Evolutionary conservation across 1,139 yeast genomes (phyloP).

Genomic region (Arxiozyma telluris): DNA sequence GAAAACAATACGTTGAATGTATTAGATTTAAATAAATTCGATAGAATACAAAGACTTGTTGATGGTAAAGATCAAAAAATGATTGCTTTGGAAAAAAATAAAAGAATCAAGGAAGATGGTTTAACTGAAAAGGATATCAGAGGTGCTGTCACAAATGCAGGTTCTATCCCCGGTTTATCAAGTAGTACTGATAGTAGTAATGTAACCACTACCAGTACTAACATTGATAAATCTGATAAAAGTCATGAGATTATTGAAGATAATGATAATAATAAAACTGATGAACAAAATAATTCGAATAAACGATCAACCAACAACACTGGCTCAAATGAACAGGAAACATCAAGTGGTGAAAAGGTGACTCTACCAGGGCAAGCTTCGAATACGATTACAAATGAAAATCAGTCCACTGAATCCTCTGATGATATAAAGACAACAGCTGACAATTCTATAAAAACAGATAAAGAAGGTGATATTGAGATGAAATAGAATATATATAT

Average conservation of each 20-base stretch:
- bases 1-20: constrained; percentile 7
- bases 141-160: constrained; percentile 53
- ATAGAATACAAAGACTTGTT: constrained; percentile 10
- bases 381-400: background rate
- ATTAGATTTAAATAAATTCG: constrained; percentile 13
- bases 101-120: constrained; percentile 24
- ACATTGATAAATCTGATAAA: background rate
- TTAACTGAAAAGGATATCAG: constrained; percentile 50
- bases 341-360: background rate
- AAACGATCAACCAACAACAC: too few relatives aligned
- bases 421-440: background rate
- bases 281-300: too few relatives aligned
- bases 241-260: background rate
- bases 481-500: constrained; percentile 14
- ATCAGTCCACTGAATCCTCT: background rate
- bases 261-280: background rate
- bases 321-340: background rate
- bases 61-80: constrained; percentile 4
- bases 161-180: constrained; percentile 41
- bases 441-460: background rate
- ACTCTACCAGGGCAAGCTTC: background rate
- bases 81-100: constrained; percentile 2
- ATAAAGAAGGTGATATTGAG: constrained; percentile 20
- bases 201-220: background rate
- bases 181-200: background rate